Conservation (phyloP, 495 filamentous ascomycete genomes). For the Neurospora sp. region DNA sequence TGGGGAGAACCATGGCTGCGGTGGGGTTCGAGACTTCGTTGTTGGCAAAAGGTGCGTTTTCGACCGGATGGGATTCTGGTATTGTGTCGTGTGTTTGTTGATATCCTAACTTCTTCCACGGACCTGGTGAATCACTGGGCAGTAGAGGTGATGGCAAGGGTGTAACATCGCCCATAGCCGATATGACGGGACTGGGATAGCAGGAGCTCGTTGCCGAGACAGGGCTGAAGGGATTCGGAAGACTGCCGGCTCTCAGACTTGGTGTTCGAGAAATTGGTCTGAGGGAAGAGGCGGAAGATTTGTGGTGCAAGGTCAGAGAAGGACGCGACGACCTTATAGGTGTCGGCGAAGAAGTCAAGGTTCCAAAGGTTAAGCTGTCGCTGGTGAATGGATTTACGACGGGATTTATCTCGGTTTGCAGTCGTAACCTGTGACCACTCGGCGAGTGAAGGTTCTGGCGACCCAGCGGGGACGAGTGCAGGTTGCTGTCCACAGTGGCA, state of each 20-base stretch:
- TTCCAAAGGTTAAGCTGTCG: conserved; percentile 3
- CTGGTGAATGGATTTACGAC: conserved; percentile 14
- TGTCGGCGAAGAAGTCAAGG: conserved; percentile 3
- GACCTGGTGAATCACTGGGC: conserved; percentile 59
- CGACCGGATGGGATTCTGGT: conserved; percentile 26
- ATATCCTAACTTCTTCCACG: conserved; percentile 48
- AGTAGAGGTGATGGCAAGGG: conserved; percentile 84
- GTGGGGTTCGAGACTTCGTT: conserved; percentile 42
- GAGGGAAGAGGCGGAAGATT: conserved; percentile 31
- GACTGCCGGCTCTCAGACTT: conserved; percentile 32
- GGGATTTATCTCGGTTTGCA: conserved; percentile 26
- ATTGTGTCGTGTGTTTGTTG: conserved; percentile 24
- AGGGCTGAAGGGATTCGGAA: conserved; percentile 23
- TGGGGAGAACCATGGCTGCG: conserved; percentile 37
- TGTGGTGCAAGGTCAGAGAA: conserved; percentile 21
- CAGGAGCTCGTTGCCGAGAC: conserved; percentile 32
- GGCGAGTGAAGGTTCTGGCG: conserved; percentile 13
- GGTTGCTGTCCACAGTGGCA: conserved; percentile 7
- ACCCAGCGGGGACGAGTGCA: not conserved
- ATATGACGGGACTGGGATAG: conserved; percentile 53
- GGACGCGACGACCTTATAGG: conserved; percentile 20
- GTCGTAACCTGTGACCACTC: conserved; percentile 15
- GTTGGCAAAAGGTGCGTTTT: conserved; percentile 34
- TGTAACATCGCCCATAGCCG: conserved; percentile 81
- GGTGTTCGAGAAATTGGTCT: conserved; percentile 36